These are phyloP conservation scores for Hypomyces perniciosus DNA, from an alignment of 2,329 filamentous ascomycete species.

Conservation along the genomic window DNA sequence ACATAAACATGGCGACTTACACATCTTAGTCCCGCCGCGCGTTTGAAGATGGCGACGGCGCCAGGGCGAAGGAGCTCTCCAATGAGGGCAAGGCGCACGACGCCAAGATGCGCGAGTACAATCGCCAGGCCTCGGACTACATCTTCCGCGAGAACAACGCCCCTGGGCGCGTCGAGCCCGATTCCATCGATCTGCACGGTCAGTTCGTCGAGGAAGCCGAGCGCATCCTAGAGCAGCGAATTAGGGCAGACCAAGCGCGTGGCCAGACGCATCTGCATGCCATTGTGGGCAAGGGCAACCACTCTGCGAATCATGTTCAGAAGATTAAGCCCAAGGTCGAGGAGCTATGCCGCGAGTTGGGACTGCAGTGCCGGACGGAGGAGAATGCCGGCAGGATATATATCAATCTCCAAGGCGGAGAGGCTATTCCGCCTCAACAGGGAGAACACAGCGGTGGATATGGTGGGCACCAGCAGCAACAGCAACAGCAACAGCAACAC, in stretches of 20 bases:
- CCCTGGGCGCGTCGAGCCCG: conserved; percentile 61
- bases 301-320: conserved; percentile 73
- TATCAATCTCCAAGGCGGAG: conserved; percentile 73
- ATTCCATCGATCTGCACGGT: conserved; percentile 91
- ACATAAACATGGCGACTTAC: neutral
- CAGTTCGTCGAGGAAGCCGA: conserved; percentile 94
- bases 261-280: conserved; percentile 84
- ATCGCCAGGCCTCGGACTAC: conserved; percentile 83
- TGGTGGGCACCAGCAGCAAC: conserved; percentile 32
- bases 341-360: conserved; percentile 74
- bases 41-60: conserved; percentile 78
- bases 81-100: conserved; percentile 82
- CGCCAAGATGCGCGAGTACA: conserved; percentile 78
- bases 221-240: conserved; percentile 79
- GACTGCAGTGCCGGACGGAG: conserved; percentile 78
- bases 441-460: conserved; percentile 27
- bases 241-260: conserved; percentile 65
- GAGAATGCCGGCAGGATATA: conserved; percentile 86
- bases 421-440: conserved; percentile 45
- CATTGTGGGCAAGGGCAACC: conserved; percentile 93
- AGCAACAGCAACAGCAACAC: conserved; percentile 18
- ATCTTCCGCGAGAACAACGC: conserved; percentile 97
- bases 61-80: conserved; percentile 72
- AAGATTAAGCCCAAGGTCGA: conserved; percentile 96
- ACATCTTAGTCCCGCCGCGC: conserved; percentile 61